phyloP scores from a whole-genome alignment of 2,329 filamentous ascomycete species.

The Diplocarpon mali region DNA sequence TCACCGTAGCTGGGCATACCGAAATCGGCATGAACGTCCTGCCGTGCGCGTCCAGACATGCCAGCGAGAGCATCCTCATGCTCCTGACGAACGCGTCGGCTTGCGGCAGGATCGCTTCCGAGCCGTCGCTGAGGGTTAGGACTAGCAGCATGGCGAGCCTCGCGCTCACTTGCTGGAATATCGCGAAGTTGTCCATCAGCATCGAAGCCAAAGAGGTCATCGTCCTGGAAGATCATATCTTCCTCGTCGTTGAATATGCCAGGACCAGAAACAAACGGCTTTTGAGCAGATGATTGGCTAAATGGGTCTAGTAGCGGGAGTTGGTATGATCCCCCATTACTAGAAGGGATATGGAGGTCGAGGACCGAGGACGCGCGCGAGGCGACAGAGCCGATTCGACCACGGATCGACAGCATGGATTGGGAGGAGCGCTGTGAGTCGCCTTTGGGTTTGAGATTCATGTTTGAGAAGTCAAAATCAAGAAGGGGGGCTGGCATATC shows the following conservation, averaged over 20 bases:
- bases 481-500: constrained; percentile 51
- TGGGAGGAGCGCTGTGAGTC: constrained; percentile 23
- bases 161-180: constrained; percentile 23
- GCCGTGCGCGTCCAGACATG: constrained; percentile 15
- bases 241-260: constrained; percentile 30
- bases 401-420: constrained; percentile 26
- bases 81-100: constrained; percentile 31
- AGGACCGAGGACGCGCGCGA: constrained; percentile 27
- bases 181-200: constrained; percentile 49
- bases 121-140: constrained; percentile 9
- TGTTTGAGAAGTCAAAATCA: constrained; percentile 39
- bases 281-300: constrained; percentile 27
- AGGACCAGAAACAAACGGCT: constrained; percentile 17
- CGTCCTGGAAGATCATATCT: constrained; percentile 34
- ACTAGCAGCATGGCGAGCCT: constrained; percentile 12
- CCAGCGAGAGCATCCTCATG: constrained; percentile 31
- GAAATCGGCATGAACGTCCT: constrained; percentile 23
- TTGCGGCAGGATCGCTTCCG: constrained; percentile 29
- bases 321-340: constrained; percentile 29
- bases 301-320: constrained; percentile 22
- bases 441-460: constrained; percentile 25
- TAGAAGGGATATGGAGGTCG: constrained; percentile 37
- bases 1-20: constrained; percentile 19
- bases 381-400: constrained; percentile 15
- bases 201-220: constrained; percentile 50